Evolutionary conservation across 1,139 yeast genomes (phyloP).

Genomic region (Kodamaea suecica): DNA sequence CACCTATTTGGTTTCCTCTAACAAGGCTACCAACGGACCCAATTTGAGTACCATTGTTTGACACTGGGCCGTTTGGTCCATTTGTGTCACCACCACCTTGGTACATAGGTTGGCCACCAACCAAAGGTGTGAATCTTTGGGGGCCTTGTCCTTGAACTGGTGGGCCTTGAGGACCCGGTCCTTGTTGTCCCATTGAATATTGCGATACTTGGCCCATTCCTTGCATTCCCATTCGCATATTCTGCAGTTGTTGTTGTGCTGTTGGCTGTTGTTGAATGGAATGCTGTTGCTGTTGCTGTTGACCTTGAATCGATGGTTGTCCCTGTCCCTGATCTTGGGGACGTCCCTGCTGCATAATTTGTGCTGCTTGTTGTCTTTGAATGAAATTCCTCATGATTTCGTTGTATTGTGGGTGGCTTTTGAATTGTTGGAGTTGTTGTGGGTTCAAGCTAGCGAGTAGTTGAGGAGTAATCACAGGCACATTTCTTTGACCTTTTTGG

Average conservation of each 20-base stretch:
- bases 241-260: no score
- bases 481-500: conserved; percentile 8
- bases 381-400: conserved; percentile 36
- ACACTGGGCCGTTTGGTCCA: background rate
- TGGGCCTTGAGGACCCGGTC: conserved; percentile 1
- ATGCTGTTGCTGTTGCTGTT: conserved; percentile 11
- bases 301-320: conserved; percentile 15
- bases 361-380: conserved; percentile 32
- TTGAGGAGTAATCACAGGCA: conserved; percentile 39
- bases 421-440: conserved; percentile 47
- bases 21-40: no score
- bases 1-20: no score
- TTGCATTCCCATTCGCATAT: conserved; percentile 1
- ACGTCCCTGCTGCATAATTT: conserved; percentile 19
- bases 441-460: conserved; percentile 41
- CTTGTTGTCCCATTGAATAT: no score
- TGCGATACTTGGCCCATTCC: conserved; percentile 2
- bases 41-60: no score
- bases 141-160: background rate
- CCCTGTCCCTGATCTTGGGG: conserved; percentile 12
- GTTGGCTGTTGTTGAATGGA: conserved; percentile 1
- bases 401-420: conserved; percentile 47
- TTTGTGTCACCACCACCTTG: background rate
- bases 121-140: background rate
- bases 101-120: background rate